A percentile compares a stretch with the other conserved stretches of the same genome.
Conservation (phyloP, 225 moss, liverwort and hornwort genomes). For the Antitrichia curtipendula region DNA sequence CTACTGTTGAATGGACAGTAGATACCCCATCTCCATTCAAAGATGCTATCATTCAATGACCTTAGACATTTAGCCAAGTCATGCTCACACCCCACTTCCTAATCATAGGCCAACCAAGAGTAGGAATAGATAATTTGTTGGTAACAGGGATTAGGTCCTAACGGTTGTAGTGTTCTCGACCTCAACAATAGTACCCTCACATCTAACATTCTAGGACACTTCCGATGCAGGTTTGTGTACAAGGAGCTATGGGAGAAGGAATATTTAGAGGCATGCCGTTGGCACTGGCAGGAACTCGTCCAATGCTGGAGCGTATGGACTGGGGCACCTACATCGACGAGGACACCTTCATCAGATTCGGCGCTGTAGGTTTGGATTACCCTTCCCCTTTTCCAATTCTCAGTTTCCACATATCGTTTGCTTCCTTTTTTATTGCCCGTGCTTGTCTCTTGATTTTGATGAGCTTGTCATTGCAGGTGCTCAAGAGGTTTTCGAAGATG, state of each 20-base stretch:
- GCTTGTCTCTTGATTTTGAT: neutral
- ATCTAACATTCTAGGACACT: neutral
- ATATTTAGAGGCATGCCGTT: conserved; percentile 91
- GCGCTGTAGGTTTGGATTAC: conserved; percentile 61
- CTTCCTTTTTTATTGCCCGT: neutral
- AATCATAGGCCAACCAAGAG: neutral
- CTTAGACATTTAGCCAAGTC: neutral
- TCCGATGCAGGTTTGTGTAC: conserved; percentile 70
- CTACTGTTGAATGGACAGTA: neutral
- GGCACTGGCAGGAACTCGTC: conserved; percentile 70
- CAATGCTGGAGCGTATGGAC: conserved; percentile 87
- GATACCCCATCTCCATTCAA: neutral
- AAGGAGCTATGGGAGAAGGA: conserved; percentile 94
- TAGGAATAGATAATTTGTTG: neutral
- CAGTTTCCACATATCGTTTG: neutral
- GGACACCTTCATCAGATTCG: conserved; percentile 84
- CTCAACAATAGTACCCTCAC: neutral
- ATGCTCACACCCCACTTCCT: neutral
- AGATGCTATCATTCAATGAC: neutral
- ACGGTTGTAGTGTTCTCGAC: neutral
- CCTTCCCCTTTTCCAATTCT: neutral
- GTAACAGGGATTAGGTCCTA: neutral
- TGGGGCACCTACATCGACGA: conserved; percentile 80
- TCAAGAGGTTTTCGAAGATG: conserved; percentile 68
- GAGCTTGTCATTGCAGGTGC: conserved; percentile 37